Evolutionary conservation across 768 basidiomycete species (phyloP), one percentile per base, ranked within the genome.

Genomic region (Saitozyma sp.): DNA sequence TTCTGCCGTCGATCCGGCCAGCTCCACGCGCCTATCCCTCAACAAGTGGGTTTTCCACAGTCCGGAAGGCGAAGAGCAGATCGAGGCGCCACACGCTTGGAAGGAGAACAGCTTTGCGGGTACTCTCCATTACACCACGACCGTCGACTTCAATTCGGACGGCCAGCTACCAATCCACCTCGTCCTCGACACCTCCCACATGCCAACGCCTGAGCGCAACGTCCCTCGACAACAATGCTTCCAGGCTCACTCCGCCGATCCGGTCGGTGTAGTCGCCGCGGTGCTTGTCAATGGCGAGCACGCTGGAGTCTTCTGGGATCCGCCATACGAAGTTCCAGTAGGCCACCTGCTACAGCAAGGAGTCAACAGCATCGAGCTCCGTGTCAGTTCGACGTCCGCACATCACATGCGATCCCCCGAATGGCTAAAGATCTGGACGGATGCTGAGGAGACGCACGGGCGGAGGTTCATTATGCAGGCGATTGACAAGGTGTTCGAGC

Each of bases 401-500:
- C 16, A 37, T 38, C 39, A 13, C 5, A 40, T 56, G 55, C 55
- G 55, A 41, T 40, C 29, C 10, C 39, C 39, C 16, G 55, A 56
- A 41, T 56, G 55, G 55, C 55, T 37, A 6, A 56, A 56, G 55
- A 56, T 56, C 6, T 56, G 55, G 55, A 41, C 14, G 40, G 55
- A 42, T 13, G 17, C 55, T 37, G 52, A 54, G 38, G 16, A 40
- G 19, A 37, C 52, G 8, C 52, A 54, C 38, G 52, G 52, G 52
- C n/a, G 52, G 52, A 54, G 52, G 16, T 54, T 54, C 52, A 54
- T 54, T 37, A 54, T 54, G 52, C 52, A 54, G 52, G 52, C 19
- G 52, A 54, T 54, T 20, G 52, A 54, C 14, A 20, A 54, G 8
- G 52, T 37, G 16, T 54, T 29, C 38, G 52, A 54, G 38, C 52